Conservation (phyloP, 2,329 filamentous ascomycete genomes). For the Daldinia sp. region DNA sequence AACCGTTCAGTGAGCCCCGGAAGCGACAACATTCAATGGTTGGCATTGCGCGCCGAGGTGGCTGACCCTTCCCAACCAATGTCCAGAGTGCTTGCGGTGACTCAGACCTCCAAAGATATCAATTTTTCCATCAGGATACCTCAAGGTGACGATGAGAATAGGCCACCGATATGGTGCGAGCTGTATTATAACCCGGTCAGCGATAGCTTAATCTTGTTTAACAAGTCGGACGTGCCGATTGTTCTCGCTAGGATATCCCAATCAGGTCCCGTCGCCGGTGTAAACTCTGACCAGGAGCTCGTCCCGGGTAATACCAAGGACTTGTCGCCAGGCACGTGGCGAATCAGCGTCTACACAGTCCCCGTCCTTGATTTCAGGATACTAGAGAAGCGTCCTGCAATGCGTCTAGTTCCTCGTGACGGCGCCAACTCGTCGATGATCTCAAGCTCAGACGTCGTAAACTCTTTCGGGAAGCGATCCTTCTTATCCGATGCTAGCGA, state of each 20-base stretch:
- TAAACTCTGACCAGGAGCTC: constrained; percentile 59
- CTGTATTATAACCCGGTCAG: constrained; percentile 71
- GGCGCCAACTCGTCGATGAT: constrained; percentile 49
- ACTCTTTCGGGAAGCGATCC: constrained; percentile 65
- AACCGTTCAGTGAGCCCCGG: constrained; percentile 68
- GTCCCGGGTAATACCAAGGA: constrained; percentile 60
- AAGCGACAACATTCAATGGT: constrained; percentile 68
- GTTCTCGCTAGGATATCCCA: constrained; percentile 61
- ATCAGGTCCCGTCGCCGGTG: constrained; percentile 55
- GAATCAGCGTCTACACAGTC: constrained; percentile 62
- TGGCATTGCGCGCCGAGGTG: constrained; percentile 67
- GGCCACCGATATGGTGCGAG: constrained; percentile 69
- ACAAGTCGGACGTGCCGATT: constrained; percentile 67
- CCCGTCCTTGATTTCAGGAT: constrained; percentile 70
- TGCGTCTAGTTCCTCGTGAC: constrained; percentile 52
- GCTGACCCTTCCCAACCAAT: constrained; percentile 64
- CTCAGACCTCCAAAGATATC: constrained; percentile 70
- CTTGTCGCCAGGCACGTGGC: constrained; percentile 68
- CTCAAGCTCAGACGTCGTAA: constrained; percentile 54
- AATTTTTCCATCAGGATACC: constrained; percentile 70
- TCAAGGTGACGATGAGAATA: constrained; percentile 56
- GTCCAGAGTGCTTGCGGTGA: constrained; percentile 70
- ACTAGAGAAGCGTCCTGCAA: constrained; percentile 65
- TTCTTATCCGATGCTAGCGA: constrained; percentile 57
- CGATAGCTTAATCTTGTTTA: constrained; percentile 68